Evolutionary conservation across 2,329 filamentous ascomycete species (phyloP).

Genomic region (Alternaria ethzedia): DNA sequence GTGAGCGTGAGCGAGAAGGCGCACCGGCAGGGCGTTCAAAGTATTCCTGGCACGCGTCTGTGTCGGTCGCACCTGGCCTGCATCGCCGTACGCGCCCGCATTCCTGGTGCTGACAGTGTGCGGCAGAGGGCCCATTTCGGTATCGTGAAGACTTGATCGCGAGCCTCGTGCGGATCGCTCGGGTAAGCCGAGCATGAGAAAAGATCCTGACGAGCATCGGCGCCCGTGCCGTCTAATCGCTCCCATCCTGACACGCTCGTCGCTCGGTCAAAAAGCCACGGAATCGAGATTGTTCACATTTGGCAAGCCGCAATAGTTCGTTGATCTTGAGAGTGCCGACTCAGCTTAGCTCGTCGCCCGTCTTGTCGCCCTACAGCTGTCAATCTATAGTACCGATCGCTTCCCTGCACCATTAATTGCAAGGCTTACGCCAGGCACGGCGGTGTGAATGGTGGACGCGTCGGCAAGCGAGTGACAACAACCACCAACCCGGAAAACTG

Average conservation of each 20-base stretch:
- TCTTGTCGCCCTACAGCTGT: constrained; percentile 44
- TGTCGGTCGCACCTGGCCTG: neutral
- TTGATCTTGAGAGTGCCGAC: constrained; percentile 14
- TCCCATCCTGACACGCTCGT: constrained; percentile 31
- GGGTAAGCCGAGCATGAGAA: constrained; percentile 37
- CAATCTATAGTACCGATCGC: constrained; percentile 29
- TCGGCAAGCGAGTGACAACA: constrained; percentile 27
- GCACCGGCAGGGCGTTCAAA: constrained; percentile 11
- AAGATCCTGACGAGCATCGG: constrained; percentile 34
- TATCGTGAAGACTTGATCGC: constrained; percentile 32
- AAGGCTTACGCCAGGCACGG: constrained; percentile 35
- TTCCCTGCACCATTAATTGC: constrained; percentile 30
- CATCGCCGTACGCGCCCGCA: constrained; percentile 13
- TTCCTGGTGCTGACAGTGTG: constrained; percentile 16
- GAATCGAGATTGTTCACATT: constrained; percentile 6
- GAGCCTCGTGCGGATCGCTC: constrained; percentile 41
- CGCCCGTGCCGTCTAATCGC: constrained; percentile 36
- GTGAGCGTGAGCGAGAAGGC: neutral
- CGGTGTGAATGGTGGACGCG: constrained; percentile 23
- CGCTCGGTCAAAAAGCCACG: constrained; percentile 23
- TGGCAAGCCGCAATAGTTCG: constrained; percentile 20
- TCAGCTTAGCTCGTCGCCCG: constrained; percentile 17
- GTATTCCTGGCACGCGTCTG: constrained; percentile 4
- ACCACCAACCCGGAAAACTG: constrained; percentile 27
- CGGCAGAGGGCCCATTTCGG: constrained; percentile 22